Evolutionary conservation across 306 rosid genomes (phyloP), one percentile per base, ranked within the genome.

Genomic region (Luffa acutangula): DNA sequence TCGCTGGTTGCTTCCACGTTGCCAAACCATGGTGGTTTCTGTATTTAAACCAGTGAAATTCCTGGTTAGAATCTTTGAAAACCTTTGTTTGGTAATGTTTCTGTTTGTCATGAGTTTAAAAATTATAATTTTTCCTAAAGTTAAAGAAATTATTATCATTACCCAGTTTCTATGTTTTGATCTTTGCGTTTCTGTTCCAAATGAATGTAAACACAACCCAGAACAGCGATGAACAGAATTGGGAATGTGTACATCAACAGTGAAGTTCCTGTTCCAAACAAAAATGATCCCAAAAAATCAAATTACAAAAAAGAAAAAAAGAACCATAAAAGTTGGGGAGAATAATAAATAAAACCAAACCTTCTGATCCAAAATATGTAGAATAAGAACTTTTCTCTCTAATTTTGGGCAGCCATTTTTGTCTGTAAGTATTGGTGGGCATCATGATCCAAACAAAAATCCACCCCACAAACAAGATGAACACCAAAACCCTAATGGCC

Each of bases 171-270:
- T 9, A n/a, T 14, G 8, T 58, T 20, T 39, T 2, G 21, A 84
- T 93, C 86, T 67, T 57, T 65, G 7, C 21, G 20, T 31, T 81
- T 78, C 80, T 73, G 84, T 51, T 84, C 83, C 75, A 89, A 25
- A 80, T 92, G 96, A 53, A 88, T 84, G 51, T 85, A 90, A 41
- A 90, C 48, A 79, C 97, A 88, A 18, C 96, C 94, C 86, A 87
- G 59, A 72, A 69, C 51, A 15, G 96, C 96, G 8, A 90, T 79
- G 75, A 94, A 75, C 56, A 94, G 67, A 21, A 91, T 54, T 51
- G 98, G 94, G 25, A 87, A 88, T 62, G 88, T 82, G 86, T 37
- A 87, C 21, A 88, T 41, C 58, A 94, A 62, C 77, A 90, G 79
- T 1, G 6, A 53, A 63, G 79, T 2, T 21, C 96, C 97, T 93